A percentile compares a stretch with the other conserved stretches of the same genome.
Evolutionary conservation across 139 green algal genomes (phyloP).

Genomic region (Limnomonas spitsbergensis): DNA sequence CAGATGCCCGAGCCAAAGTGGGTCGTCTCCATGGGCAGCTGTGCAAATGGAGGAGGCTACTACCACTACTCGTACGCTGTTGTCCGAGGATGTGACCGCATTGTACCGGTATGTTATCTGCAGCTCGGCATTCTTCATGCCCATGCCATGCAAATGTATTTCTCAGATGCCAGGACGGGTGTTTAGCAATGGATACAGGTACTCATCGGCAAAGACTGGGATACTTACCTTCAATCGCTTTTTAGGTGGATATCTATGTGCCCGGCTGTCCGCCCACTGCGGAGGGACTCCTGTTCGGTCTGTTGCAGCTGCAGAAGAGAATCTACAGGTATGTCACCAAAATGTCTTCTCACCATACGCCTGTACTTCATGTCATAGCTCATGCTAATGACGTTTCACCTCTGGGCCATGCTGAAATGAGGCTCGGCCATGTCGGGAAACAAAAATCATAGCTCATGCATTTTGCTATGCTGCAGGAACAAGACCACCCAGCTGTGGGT

Average conservation of each 20-base stretch:
- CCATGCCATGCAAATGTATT: too few relatives aligned
- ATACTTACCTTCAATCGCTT: too few relatives aligned
- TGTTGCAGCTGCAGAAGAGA: constrained; percentile 76
- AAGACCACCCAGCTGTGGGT: constrained; percentile 33
- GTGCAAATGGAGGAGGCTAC: constrained; percentile 95
- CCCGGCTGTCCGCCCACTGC: constrained; percentile 93
- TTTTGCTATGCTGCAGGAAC: too few relatives aligned
- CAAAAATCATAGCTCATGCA: too few relatives aligned
- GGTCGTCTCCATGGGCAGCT: constrained; percentile 95
- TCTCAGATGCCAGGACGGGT: too few relatives aligned
- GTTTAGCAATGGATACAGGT: too few relatives aligned
- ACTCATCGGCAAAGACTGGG: too few relatives aligned
- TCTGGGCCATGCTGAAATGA: too few relatives aligned
- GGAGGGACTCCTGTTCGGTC: constrained; percentile 91
- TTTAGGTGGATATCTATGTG: constrained; percentile 92
- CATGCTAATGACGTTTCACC: too few relatives aligned
- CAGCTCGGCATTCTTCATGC: constrained; percentile 95
- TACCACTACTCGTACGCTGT: constrained; percentile 97
- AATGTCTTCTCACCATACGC: not conserved
- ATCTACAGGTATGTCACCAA: constrained; percentile 15
- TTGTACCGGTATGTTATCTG: constrained; percentile 77
- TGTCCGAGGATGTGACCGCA: constrained; percentile 90
- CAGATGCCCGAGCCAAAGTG: constrained; percentile 96
- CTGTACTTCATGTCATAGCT: not conserved
- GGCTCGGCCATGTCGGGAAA: too few relatives aligned